These are phyloP conservation scores for Plectranthus barbatus DNA, from an alignment of 257 asterid genomes.

Conservation along the genomic window DNA sequence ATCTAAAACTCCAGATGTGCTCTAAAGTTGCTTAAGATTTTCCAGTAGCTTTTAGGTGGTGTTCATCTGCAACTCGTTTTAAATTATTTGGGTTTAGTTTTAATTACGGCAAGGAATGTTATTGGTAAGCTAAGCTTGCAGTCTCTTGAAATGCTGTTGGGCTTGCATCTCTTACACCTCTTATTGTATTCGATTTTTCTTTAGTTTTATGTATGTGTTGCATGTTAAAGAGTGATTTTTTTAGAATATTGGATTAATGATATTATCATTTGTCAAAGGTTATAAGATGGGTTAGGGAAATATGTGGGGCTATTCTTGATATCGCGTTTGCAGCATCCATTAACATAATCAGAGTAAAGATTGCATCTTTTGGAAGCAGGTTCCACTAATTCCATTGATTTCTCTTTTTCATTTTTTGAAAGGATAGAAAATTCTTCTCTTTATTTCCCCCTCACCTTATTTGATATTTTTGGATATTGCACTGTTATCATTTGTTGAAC, in stretches of 20 bases:
- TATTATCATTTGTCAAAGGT: conserved; percentile 33
- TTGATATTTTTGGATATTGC: neutral
- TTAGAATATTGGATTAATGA: no score
- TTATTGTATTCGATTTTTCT: no score
- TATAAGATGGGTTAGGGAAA: conserved; percentile 34
- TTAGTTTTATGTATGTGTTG: no score
- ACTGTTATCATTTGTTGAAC: neutral
- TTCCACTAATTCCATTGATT: conserved; percentile 7
- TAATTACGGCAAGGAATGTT: no score
- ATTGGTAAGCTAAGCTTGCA: no score
- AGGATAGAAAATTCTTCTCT: no score
- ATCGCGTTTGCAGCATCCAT: conserved; percentile 47
- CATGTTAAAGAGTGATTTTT: no score
- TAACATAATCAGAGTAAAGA: conserved; percentile 39
- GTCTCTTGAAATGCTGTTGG: no score
- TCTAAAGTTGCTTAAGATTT: neutral
- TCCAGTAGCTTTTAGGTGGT: neutral
- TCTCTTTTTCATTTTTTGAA: no score
- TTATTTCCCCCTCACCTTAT: neutral
- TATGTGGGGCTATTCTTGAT: conserved; percentile 31
- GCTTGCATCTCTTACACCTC: no score
- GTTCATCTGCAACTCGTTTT: neutral
- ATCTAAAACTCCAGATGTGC: neutral
- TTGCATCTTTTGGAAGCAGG: conserved; percentile 43
- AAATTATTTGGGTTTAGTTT: no score